phyloP scores from a whole-genome alignment of 108 stramenopile species.

The Skeletonema costatum region DNA sequence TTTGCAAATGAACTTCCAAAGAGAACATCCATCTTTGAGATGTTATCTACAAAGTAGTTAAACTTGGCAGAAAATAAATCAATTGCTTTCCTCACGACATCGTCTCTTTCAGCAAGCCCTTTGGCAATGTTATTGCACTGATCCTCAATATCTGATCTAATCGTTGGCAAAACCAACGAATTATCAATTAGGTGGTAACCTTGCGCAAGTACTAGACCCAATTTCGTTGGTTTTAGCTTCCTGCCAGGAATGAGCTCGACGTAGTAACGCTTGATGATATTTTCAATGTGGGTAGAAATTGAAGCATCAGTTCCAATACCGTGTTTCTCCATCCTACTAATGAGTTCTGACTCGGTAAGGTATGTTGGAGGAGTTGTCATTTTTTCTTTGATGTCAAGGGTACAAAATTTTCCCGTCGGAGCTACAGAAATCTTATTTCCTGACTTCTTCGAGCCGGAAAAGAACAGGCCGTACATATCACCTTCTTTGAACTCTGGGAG shows the following conservation, averaged over 20 bases:
- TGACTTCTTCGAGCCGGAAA: slow-evolving; percentile 38
- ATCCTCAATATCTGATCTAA: slow-evolving; percentile 89
- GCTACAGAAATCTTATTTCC: slow-evolving; percentile 58
- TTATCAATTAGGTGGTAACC: slow-evolving; percentile 91
- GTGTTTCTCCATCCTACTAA: slow-evolving; percentile 88
- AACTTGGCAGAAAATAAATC: slow-evolving; percentile 76
- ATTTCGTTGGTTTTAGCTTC: slow-evolving; percentile 79
- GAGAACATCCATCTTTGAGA: slow-evolving; percentile 87
- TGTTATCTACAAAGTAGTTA: slow-evolving; percentile 69
- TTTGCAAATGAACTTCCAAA: slow-evolving; percentile 85
- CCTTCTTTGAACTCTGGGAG: slow-evolving; percentile 82
- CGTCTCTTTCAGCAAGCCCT: slow-evolving; percentile 69
- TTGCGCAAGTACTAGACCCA: slow-evolving; percentile 88
- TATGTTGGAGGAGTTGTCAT: slow-evolving; percentile 88
- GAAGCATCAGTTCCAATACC: slow-evolving; percentile 90
- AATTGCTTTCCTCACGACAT: slow-evolving; percentile 68
- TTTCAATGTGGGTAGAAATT: slow-evolving; percentile 90
- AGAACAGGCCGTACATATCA: slow-evolving; percentile 53
- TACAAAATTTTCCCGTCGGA: slow-evolving; percentile 54
- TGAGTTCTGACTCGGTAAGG: slow-evolving; percentile 89
- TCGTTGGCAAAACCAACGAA: slow-evolving; percentile 84
- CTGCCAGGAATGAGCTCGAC: slow-evolving; percentile 76
- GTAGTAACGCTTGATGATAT: slow-evolving; percentile 88
- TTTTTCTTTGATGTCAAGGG: slow-evolving; percentile 79
- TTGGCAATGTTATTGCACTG: slow-evolving; percentile 89